These are phyloP conservation scores for Suhomyces sp. DNA, from an alignment of 805 yeast species.

Conservation along the genomic window DNA sequence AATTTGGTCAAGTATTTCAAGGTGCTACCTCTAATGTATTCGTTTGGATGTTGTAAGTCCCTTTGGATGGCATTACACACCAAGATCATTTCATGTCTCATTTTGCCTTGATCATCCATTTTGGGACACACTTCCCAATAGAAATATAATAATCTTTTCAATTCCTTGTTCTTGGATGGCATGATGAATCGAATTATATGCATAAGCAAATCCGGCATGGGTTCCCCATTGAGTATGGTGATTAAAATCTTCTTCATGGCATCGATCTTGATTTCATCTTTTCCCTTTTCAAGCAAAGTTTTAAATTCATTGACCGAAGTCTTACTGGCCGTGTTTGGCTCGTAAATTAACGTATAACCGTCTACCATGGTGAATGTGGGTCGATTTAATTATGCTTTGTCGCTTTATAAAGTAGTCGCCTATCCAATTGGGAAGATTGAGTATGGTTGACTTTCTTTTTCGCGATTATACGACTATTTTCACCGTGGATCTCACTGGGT, in stretches of 20 bases:
- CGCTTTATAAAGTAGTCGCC: background rate
- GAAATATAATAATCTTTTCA: constrained; percentile 88
- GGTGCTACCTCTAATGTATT: constrained; percentile 93
- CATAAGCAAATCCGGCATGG: constrained; percentile 91
- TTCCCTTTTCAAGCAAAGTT: constrained; percentile 78
- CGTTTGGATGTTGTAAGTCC: constrained; percentile 97
- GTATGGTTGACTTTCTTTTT: background rate
- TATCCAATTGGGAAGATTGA: background rate
- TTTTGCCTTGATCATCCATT: constrained; percentile 78
- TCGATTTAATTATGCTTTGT: background rate
- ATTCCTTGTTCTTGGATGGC: constrained; percentile 90
- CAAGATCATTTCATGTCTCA: constrained; percentile 97
- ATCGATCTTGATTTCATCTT: constrained; percentile 80
- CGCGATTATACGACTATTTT: background rate
- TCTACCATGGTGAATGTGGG: background rate
- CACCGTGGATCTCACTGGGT: background rate
- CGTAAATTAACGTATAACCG: constrained; percentile 79
- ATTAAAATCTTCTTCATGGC: constrained; percentile 87
- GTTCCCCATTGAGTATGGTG: constrained; percentile 87
- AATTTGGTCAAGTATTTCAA: constrained; percentile 86
- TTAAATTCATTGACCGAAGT: constrained; percentile 71
- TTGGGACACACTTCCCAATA: constrained; percentile 99
- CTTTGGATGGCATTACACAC: constrained; percentile 97
- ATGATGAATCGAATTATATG: constrained; percentile 94
- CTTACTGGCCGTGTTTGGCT: constrained; percentile 65